Conservation (phyloP, 495 filamentous ascomycete genomes). For the Parmelia sp. region DNA sequence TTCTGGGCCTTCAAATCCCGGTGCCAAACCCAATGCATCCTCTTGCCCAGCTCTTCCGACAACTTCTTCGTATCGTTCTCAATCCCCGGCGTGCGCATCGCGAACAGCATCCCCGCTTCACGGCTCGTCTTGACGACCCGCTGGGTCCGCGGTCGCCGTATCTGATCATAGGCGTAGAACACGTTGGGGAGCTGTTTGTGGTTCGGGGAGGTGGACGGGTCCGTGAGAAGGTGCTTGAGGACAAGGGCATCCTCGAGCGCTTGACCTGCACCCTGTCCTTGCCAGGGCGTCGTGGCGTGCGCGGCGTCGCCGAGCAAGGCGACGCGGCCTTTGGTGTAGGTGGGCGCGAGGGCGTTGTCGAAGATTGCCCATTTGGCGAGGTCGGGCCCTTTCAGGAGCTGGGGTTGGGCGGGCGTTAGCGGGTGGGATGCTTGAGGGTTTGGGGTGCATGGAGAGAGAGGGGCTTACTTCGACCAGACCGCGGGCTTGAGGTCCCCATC, state of each 20-base stretch:
- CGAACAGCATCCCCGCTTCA: conserved; percentile 37
- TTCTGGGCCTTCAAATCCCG: conserved; percentile 1
- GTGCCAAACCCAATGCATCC: conserved; percentile 48
- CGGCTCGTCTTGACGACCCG: conserved; percentile 44
- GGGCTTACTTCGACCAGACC: background rate
- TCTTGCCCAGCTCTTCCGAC: conserved; percentile 29
- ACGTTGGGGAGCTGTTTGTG: background rate
- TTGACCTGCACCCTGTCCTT: conserved; percentile 62
- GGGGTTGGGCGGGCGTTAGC: background rate
- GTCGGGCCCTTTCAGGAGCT: conserved; percentile 1
- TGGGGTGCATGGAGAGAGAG: background rate
- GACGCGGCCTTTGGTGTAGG: conserved; percentile 48
- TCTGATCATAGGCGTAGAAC: conserved; percentile 56
- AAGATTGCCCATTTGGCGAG: conserved; percentile 53
- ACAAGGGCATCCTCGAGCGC: conserved; percentile 63
- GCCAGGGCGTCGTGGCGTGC: conserved; percentile 63
- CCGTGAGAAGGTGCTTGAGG: conserved; percentile 47
- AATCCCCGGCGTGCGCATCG: conserved; percentile 25
- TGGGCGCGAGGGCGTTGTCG: conserved; percentile 50
- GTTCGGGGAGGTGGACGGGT: background rate
- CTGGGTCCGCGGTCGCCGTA: conserved; percentile 49
- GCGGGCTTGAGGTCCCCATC: conserved; percentile 9
- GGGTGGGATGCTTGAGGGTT: background rate
- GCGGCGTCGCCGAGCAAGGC: conserved; percentile 63
- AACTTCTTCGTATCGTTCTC: conserved; percentile 35